A percentile compares a stretch with the other conserved stretches of the same genome.
Conservation (phyloP, 306 rosid genomes). For the Adenanthera pavonina region DNA sequence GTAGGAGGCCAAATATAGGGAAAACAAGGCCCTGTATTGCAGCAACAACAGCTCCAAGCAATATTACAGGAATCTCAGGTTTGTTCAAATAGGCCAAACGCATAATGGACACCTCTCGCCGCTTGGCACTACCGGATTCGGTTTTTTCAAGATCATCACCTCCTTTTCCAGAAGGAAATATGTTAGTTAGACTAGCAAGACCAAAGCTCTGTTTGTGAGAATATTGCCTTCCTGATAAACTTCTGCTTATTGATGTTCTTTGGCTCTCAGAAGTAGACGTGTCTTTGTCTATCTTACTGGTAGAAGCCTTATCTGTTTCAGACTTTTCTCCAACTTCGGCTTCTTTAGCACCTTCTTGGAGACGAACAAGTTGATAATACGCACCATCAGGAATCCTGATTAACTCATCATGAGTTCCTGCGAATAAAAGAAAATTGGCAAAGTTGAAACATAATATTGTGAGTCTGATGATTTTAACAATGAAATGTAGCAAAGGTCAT, state of each 20-base stretch:
- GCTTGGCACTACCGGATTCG: conserved; percentile 23
- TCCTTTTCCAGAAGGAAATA: conserved; percentile 35
- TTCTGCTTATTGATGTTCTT: conserved; percentile 54
- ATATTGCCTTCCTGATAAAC: conserved; percentile 47
- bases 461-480: background rate
- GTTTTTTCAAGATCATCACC: conserved; percentile 7
- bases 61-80: conserved; percentile 66
- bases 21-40: conserved; percentile 62
- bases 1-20: conserved; percentile 76
- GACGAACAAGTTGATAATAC: conserved; percentile 78
- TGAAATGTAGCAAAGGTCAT: background rate
- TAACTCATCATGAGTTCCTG: conserved; percentile 79
- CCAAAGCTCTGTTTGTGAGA: conserved; percentile 46
- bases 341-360: conserved; percentile 64
- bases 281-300: conserved; percentile 34
- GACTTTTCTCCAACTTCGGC: conserved; percentile 25
- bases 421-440: conserved; percentile 26
- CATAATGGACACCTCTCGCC: conserved; percentile 47
- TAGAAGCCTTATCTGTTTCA: conserved; percentile 39
- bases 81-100: conserved; percentile 69
- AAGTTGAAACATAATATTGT: background rate
- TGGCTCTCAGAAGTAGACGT: conserved; percentile 37
- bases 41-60: conserved; percentile 75
- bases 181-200: conserved; percentile 40
- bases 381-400: conserved; percentile 66